A percentile compares a stretch with the other conserved stretches of the same genome.
Conservation (phyloP, 305 asterid species). For the Ajuga reptans region DNA sequence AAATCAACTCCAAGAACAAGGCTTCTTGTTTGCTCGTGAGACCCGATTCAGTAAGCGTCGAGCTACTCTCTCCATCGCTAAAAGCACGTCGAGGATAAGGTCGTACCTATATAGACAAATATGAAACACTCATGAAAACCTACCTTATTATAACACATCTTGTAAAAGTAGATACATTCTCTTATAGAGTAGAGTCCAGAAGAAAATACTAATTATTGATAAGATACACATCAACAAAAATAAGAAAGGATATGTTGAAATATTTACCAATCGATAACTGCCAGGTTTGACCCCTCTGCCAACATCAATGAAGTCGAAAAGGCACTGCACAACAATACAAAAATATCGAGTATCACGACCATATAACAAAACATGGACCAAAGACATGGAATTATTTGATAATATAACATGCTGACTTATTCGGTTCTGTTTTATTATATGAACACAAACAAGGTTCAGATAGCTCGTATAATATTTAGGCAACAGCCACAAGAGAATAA, state of each 20-base stretch:
- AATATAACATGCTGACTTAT: too few relatives aligned
- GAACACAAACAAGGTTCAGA: too few relatives aligned
- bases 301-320: slow-evolving; percentile 75
- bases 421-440: too few relatives aligned
- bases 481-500: too few relatives aligned
- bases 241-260: neutral
- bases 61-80: slow-evolving; percentile 53
- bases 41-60: slow-evolving; percentile 66
- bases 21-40: slow-evolving; percentile 95
- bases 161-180: neutral
- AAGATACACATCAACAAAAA: neutral
- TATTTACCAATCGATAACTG: slow-evolving; percentile 80
- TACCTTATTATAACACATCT: neutral
- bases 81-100: slow-evolving; percentile 89
- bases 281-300: slow-evolving; percentile 73
- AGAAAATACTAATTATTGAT: neutral
- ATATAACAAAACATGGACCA: neutral
- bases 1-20: slow-evolving; percentile 75
- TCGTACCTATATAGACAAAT: slow-evolving; percentile 49
- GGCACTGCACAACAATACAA: slow-evolving; percentile 40
- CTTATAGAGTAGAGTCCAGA: neutral
- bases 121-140: neutral
- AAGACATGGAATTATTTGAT: neutral
- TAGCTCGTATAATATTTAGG: too few relatives aligned
- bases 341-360: neutral